phyloP scores from a whole-genome alignment of 2,329 filamentous ascomycete genomes.

The Colletotrichum echinochloae region DNA sequence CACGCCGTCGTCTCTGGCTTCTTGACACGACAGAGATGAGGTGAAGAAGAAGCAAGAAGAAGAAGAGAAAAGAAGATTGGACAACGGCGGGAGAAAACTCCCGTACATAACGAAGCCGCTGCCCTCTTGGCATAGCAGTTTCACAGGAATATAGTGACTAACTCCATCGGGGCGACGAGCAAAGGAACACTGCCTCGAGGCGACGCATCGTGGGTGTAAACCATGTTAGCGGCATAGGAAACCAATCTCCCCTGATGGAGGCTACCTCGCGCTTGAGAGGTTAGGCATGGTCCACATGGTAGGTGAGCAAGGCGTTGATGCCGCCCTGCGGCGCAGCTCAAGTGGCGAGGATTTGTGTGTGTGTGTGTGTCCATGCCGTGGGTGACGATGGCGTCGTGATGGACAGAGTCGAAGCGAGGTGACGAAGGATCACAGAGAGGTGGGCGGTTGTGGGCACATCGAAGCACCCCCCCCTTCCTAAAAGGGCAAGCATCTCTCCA shows the following conservation, averaged over 20 bases:
- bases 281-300: neutral
- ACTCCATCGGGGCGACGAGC: constrained; percentile 21
- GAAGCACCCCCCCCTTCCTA: neutral
- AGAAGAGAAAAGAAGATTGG: neutral
- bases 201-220: constrained; percentile 11
- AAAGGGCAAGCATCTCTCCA: constrained; percentile 20
- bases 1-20: constrained; percentile 39
- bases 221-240: constrained; percentile 19
- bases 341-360: constrained; percentile 11
- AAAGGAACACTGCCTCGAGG: constrained; percentile 3
- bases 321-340: constrained; percentile 1
- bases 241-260: constrained; percentile 23
- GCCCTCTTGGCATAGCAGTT: neutral
- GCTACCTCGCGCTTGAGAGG: neutral
- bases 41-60: constrained; percentile 6
- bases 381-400: constrained; percentile 24
- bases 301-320: constrained; percentile 8
- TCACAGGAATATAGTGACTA: constrained; percentile 14
- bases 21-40: constrained; percentile 36
- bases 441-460: constrained; percentile 16
- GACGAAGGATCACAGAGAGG: constrained; percentile 9
- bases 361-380: constrained; percentile 6
- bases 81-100: neutral
- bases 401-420: constrained; percentile 4
- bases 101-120: constrained; percentile 24